Percentiles rank a stretch among this genome's conserved stretches.
Evolutionary conservation across 805 yeast species (phyloP).

Genomic region (Candida ficus): DNA sequence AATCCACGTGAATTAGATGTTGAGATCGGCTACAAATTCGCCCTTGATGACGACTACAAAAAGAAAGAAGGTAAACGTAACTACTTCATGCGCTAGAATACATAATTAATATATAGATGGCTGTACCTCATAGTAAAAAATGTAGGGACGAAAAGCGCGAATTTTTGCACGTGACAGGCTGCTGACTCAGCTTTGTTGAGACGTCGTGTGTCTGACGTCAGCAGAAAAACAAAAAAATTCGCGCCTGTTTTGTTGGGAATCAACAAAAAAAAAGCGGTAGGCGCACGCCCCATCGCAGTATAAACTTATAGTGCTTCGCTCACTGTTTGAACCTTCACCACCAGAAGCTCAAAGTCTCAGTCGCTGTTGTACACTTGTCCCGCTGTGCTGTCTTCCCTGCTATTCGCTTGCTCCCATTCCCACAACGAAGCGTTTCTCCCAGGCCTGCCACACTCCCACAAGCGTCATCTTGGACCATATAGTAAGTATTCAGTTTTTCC

Average conservation of each 20-base stretch:
- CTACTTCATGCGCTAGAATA: constrained; percentile 60
- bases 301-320: constrained; percentile 3
- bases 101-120: too few species aligned
- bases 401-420: too few species aligned
- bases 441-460: too few species aligned
- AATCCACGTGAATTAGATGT: constrained; percentile 93
- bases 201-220: constrained; percentile 6
- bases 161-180: too few species aligned
- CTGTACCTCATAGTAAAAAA: too few species aligned
- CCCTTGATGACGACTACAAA: constrained; percentile 45
- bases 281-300: constrained; percentile 4
- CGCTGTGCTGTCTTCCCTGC: too few species aligned
- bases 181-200: not conserved
- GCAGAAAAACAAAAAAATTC: not conserved
- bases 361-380: too few species aligned
- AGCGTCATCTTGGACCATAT: too few species aligned
- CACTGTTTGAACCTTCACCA: not conserved
- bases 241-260: constrained; percentile 10
- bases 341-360: too few species aligned
- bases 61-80: constrained; percentile 54
- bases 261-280: constrained; percentile 8
- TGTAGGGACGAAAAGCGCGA: too few species aligned
- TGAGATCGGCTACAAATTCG: constrained; percentile 47
- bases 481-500: too few species aligned
- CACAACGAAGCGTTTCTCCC: too few species aligned